Conservation (phyloP, 371 early-diverging fungal genomes). For the Mortierella sp. region DNA sequence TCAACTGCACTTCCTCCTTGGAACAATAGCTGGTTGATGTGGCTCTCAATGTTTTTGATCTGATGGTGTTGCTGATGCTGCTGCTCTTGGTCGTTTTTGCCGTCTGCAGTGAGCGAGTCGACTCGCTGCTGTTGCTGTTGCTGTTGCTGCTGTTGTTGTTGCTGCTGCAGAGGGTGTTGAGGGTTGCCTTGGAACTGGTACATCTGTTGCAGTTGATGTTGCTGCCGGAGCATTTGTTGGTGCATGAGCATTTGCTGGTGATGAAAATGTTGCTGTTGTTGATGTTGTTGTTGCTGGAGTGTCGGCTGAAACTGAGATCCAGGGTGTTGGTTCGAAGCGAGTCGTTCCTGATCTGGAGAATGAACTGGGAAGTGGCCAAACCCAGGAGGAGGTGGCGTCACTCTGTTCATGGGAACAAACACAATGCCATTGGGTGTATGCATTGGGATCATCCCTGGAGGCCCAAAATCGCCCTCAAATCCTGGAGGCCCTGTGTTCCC, state of each 20-base stretch:
- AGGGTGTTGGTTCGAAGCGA: background rate
- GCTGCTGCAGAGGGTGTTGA: slow-evolving; percentile 14
- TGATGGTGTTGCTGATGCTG: slow-evolving; percentile 28
- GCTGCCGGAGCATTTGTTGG: slow-evolving; percentile 36
- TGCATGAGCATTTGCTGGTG: slow-evolving; percentile 39
- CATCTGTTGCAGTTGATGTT: slow-evolving; percentile 22
- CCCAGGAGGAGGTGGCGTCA: slow-evolving; percentile 37
- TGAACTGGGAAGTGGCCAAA: slow-evolving; percentile 37
- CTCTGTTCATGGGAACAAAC: slow-evolving; percentile 37
- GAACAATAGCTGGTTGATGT: slow-evolving; percentile 50
- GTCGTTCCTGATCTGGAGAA: slow-evolving; percentile 14
- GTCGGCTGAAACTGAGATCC: slow-evolving; percentile 25
- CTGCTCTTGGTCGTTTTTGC: background rate
- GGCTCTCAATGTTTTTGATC: slow-evolving; percentile 39
- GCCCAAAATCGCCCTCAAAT: slow-evolving; percentile 27
- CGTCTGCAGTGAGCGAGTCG: background rate
- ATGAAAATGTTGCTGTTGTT: slow-evolving; percentile 25
- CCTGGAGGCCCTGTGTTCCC: slow-evolving; percentile 20
- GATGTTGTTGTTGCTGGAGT: slow-evolving; percentile 21
- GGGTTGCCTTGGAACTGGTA: slow-evolving; percentile 17
- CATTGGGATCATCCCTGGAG: slow-evolving; percentile 22
- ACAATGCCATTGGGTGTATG: slow-evolving; percentile 31
- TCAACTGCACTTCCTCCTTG: slow-evolving; percentile 9
- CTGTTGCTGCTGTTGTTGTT: slow-evolving; percentile 20
- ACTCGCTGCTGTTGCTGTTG: slow-evolving; percentile 22